These are phyloP conservation scores for Fraxinus americana DNA, from an alignment of 257 asterid species.

Conservation along the genomic window DNA sequence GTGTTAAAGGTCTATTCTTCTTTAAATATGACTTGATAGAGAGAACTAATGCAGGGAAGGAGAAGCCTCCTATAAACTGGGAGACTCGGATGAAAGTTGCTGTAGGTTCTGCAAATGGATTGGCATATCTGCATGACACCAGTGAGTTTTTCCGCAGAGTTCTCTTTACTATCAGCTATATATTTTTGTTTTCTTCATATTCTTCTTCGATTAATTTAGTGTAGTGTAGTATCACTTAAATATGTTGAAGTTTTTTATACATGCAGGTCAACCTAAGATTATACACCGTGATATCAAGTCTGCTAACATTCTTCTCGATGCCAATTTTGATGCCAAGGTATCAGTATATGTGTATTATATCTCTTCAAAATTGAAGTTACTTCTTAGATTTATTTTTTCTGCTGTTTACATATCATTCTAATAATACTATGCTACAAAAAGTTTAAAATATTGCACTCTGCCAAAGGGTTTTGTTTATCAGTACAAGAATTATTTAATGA, in stretches of 20 bases:
- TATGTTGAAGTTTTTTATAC: constrained; percentile 21
- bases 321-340: constrained; percentile 84
- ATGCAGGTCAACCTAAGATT: constrained; percentile 82
- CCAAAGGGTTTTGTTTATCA: not conserved
- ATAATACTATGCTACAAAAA: not conserved
- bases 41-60: constrained; percentile 57
- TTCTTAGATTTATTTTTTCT: constrained; percentile 3
- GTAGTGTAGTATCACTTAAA: constrained; percentile 2
- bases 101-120: constrained; percentile 79
- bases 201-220: constrained; percentile 7
- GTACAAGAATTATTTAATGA: constrained; percentile 4
- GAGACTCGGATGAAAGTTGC: constrained; percentile 76
- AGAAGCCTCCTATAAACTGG: constrained; percentile 64
- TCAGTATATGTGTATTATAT: constrained; percentile 3
- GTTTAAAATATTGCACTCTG: not conserved
- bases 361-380: not conserved
- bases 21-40: constrained; percentile 20
- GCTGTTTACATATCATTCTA: not conserved
- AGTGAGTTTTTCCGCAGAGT: constrained; percentile 52
- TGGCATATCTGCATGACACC: constrained; percentile 81
- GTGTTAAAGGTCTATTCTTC: constrained; percentile 18
- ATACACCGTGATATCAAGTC: constrained; percentile 94
- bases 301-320: constrained; percentile 77
- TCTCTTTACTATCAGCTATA: constrained; percentile 19
- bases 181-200: not conserved